Evolutionary conservation across 305 asterid species (phyloP), one percentile per base, ranked within the genome.

Genomic region (Euphrasia arctica): DNA sequence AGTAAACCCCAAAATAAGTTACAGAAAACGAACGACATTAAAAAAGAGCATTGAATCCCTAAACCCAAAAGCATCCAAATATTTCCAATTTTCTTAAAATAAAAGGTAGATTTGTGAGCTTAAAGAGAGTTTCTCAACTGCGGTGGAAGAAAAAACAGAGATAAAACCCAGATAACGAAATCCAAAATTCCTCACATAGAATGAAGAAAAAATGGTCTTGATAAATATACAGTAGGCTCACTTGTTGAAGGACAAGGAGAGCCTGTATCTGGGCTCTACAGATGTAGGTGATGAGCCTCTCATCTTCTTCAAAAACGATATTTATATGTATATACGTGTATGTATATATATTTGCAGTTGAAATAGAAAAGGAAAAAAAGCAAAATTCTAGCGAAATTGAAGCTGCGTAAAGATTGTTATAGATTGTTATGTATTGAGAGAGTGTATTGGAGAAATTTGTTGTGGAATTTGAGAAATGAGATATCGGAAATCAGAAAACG

Each of bases 181-280:
- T 31, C 14, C 41, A 12, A 42, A 77, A 27, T 49, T 10, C 64
- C 51, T 55, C 70, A 15, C 22, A 64, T 0, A 25, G 4, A 27
- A 15, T 68, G 25, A 34, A 62, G 8, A 69, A 63, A 9, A n/a
- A 36, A 31, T 3, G 36, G 5, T 3, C 7, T 48, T 55, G 4
- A 50, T 47, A 62, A 34, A 36, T 25, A 36, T 5, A 36, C 9
- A 36, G 43, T 29, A 42, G 27, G 64, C 82, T 64, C 75, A 83
- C 89, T 57, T 72, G 51, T 72, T 76, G 36, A 73, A 72, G 54
- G 83, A 72, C 65, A 70, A 69, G 51, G 84, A 72, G 70, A 70
- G 70, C 78, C 89, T 76, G 2, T 76, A 82, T 41, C 85, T 78
- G 64, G 78, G 80, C 63, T 83, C 86, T 45, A 63, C 65, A 22